Evolutionary conservation across 2,329 filamentous ascomycete species (phyloP).

Genomic region (Coniochaeta sp.): DNA sequence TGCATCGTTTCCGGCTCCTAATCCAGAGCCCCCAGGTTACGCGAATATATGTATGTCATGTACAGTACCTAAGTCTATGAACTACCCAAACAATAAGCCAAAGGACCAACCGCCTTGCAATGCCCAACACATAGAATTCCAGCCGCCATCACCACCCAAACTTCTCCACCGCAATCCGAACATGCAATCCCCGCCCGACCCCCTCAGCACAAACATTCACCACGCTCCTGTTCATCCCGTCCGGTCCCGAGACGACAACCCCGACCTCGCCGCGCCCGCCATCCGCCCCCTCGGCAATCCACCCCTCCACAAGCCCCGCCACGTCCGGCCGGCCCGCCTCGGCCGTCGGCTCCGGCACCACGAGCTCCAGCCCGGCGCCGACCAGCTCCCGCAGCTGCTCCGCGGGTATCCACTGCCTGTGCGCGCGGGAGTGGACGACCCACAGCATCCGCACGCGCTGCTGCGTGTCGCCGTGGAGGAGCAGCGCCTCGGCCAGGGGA

Average conservation of each 20-base stretch:
- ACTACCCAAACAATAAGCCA: neutral
- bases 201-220: constrained; percentile 48
- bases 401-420: constrained; percentile 44
- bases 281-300: constrained; percentile 11
- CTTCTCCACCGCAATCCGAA: constrained; percentile 55
- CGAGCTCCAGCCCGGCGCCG: constrained; percentile 40
- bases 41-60: no score
- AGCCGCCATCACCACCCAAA: constrained; percentile 50
- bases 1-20: no score
- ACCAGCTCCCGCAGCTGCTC: constrained; percentile 41
- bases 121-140: neutral
- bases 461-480: constrained; percentile 15
- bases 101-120: neutral
- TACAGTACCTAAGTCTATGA: no score
- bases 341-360: constrained; percentile 46
- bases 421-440: constrained; percentile 46
- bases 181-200: constrained; percentile 36
- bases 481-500: constrained; percentile 48
- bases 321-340: constrained; percentile 48
- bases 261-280: constrained; percentile 28
- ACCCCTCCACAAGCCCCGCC: constrained; percentile 29
- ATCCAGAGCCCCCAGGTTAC: no score
- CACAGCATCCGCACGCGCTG: constrained; percentile 46
- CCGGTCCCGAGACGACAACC: constrained; percentile 55
- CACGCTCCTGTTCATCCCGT: constrained; percentile 52